A percentile compares a stretch with the other conserved stretches of the same genome.
Evolutionary conservation across 805 yeast genomes (phyloP).

Genomic region (Candida dajiaensis): DNA sequence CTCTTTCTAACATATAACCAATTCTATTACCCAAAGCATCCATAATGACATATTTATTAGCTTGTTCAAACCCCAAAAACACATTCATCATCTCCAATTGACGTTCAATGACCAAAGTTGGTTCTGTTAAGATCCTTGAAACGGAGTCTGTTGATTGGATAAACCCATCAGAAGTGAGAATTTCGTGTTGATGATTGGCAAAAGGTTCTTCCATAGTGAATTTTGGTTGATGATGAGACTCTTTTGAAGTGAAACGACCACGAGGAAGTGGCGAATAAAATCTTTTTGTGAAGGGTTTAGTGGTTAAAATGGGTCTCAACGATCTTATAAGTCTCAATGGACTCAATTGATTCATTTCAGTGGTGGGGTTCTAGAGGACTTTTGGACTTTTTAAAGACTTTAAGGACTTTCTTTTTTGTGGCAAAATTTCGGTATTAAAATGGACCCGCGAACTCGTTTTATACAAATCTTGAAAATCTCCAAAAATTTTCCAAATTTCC

Average conservation of each 20-base stretch:
- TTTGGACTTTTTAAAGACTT: too few relatives aligned
- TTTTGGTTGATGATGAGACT: slow-evolving; percentile 6
- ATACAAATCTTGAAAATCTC: too few relatives aligned
- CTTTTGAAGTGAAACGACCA: not conserved
- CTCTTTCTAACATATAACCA: slow-evolving; percentile 82
- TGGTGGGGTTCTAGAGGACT: too few relatives aligned
- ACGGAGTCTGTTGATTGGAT: slow-evolving; percentile 26
- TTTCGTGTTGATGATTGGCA: not conserved
- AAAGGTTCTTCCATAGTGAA: not conserved
- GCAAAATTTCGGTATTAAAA: not conserved
- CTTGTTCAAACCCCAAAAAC: slow-evolving; percentile 86
- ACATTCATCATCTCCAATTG: slow-evolving; percentile 85
- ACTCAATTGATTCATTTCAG: not conserved
- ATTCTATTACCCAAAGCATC: slow-evolving; percentile 67
- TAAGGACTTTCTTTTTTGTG: not conserved
- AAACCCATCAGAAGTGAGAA: slow-evolving; percentile 46
- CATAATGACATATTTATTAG: slow-evolving; percentile 70
- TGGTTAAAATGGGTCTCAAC: too few relatives aligned
- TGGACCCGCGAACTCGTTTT: too few relatives aligned
- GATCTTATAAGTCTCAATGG: too few relatives aligned
- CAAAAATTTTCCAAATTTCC: too few relatives aligned
- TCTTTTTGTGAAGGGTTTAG: too few relatives aligned
- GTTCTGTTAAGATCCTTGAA: slow-evolving; percentile 52
- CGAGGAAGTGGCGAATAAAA: slow-evolving; percentile 10
- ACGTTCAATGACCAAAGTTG: slow-evolving; percentile 82